These are phyloP conservation scores for Adansonia digitata DNA, from an alignment of 345 rosid genomes.

Conservation along the genomic window DNA sequence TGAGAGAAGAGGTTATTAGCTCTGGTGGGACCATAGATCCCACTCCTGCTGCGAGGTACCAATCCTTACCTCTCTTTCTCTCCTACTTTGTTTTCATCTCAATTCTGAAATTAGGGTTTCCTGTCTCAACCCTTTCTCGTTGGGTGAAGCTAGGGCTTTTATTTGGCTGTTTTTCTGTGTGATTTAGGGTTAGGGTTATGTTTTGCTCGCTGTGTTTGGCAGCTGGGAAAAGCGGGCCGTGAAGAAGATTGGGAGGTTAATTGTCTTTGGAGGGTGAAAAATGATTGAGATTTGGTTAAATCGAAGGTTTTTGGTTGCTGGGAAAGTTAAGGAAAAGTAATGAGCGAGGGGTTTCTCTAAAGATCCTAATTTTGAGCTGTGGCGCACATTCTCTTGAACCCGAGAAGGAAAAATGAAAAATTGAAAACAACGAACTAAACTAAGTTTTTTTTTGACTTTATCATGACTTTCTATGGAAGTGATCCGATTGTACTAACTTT, in stretches of 20 bases:
- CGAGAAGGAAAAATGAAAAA: background rate
- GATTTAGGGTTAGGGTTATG: background rate
- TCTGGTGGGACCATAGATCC: conserved; percentile 70
- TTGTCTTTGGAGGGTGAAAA: background rate
- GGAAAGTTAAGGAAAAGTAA: background rate
- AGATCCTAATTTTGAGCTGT: background rate
- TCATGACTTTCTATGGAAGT: background rate
- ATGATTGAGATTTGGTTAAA: background rate
- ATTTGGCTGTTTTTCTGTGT: conserved; percentile 5
- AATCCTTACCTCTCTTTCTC: background rate
- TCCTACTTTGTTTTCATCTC: background rate
- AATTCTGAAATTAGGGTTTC: conserved; percentile 12
- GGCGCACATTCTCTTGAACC: background rate
- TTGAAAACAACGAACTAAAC: background rate
- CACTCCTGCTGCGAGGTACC: conserved; percentile 80
- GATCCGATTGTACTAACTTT: background rate
- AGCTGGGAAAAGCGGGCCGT: background rate
- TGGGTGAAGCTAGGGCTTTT: conserved; percentile 22
- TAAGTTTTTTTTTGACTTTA: background rate
- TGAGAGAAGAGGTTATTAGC: conserved; percentile 90
- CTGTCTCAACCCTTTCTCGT: background rate
- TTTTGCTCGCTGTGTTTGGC: background rate
- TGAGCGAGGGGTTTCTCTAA: background rate
- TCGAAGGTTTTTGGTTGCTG: background rate
- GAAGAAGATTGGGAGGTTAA: background rate